Evolutionary conservation across 176 grass and related monocot genomes (phyloP), one percentile per base, ranked within the genome.

Genomic region (Poa pratensis): DNA sequence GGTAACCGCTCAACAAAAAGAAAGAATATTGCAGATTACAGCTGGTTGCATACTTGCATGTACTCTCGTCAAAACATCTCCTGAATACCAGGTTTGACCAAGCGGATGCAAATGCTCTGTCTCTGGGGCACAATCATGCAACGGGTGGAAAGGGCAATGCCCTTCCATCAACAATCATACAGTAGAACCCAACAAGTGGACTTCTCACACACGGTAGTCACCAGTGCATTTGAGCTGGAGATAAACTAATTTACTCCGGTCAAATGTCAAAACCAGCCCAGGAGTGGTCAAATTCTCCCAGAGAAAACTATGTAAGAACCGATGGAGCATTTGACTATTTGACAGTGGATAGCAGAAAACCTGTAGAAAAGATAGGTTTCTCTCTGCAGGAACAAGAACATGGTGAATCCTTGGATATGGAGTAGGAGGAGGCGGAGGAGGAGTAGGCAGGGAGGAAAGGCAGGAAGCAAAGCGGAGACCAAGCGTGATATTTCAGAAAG

Each of bases 111-210:
- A 35, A 35, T 35, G 65, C 45, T 75, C 46, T 55, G 16, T 34
- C 37, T 79, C 34, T 4, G 34, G 34, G 34, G 5, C 74, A 71
- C 49, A 90, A 83, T 83, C 48, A 87, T 83, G 5, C 23, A 81
- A 7, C 80, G 40, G 7, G 24, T 48, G 69, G 87, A 46, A 55
- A 66, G 30, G 30, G 35, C 3, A 20, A 37, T 50, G 84, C n/a
- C 46, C 59, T 19, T 32, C 30, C 70, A 71, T 42, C 74, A 23
- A 73, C 72, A 7, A 1, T 8, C 35, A 42, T 42, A 6, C 5
- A 6, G 40, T 42, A 42, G 84, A 23, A 78, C 71, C 73, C 79
- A 73, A 27, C 73, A 90, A 64, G 48, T 32, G 73, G 84, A 66
- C 68, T 75, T 39, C 11, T 26, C 63, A 28, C 46, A 46, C 53